A percentile compares a stretch with the other conserved stretches of the same genome.
These are phyloP conservation scores for Ceratocystis papillata DNA, from an alignment of 2,329 filamentous ascomycete genomes.

Conservation along the genomic window DNA sequence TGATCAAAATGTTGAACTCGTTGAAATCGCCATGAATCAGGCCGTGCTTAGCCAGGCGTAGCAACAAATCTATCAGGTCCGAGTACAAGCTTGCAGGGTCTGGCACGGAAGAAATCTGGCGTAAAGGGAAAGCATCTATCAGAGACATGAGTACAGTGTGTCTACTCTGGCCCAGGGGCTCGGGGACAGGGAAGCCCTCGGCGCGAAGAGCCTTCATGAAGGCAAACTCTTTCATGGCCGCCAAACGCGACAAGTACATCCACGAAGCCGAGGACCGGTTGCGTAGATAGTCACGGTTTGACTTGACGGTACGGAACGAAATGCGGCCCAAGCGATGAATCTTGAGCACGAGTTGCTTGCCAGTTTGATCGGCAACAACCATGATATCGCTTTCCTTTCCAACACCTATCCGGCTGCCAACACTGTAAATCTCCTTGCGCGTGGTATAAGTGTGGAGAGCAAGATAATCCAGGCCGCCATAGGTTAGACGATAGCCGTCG, in stretches of 20 bases:
- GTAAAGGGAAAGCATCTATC: slow-evolving; percentile 81
- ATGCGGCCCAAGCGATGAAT: slow-evolving; percentile 93
- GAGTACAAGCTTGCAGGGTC: slow-evolving; percentile 78
- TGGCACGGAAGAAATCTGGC: slow-evolving; percentile 75
- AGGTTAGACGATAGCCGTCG: slow-evolving; percentile 92
- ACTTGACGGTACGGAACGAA: slow-evolving; percentile 91
- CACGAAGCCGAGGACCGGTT: slow-evolving; percentile 71
- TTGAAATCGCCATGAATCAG: slow-evolving; percentile 98
- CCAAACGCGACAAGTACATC: slow-evolving; percentile 95
- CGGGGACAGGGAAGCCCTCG: slow-evolving; percentile 80
- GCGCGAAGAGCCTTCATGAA: slow-evolving; percentile 82
- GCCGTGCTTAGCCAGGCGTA: slow-evolving; percentile 72
- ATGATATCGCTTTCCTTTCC: slow-evolving; percentile 98
- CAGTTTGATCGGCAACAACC: slow-evolving; percentile 72
- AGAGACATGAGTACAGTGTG: slow-evolving; percentile 96
- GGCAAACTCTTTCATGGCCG: slow-evolving; percentile 85
- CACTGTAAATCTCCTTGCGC: slow-evolving; percentile 71
- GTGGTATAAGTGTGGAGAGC: slow-evolving; percentile 82
- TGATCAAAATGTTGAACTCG: slow-evolving; percentile 93
- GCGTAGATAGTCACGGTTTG: slow-evolving; percentile 88
- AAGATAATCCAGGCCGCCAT: slow-evolving; percentile 95
- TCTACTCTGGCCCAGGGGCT: slow-evolving; percentile 76
- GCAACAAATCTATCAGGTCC: slow-evolving; percentile 78
- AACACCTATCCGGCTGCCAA: slow-evolving; percentile 88
- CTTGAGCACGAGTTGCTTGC: slow-evolving; percentile 74